Evolutionary conservation across 768 basidiomycete genomes (phyloP).

Genomic region (Pleurotus eryngii): DNA sequence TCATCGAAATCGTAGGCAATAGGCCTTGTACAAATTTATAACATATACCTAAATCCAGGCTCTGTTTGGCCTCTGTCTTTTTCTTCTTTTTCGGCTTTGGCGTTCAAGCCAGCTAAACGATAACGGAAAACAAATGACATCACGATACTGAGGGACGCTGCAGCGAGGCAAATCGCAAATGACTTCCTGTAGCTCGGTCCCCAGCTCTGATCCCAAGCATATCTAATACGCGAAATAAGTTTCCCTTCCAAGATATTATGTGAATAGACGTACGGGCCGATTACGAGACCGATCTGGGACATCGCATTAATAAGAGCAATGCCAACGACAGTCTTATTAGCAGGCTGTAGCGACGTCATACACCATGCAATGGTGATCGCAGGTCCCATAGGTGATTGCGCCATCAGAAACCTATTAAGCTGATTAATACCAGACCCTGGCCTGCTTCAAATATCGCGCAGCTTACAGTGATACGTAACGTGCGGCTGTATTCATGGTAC

Average conservation of each 20-base stretch:
- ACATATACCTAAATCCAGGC: background rate
- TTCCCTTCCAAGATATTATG: background rate
- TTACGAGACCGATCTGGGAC: slow-evolving; percentile 3
- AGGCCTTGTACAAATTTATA: background rate
- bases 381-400: background rate
- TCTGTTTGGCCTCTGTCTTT: slow-evolving; percentile 2
- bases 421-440: background rate
- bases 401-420: slow-evolving; percentile 2
- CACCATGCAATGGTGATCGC: background rate
- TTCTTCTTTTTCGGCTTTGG: slow-evolving; percentile 6
- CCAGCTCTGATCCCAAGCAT: slow-evolving; percentile 5
- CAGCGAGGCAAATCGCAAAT: slow-evolving; percentile 71
- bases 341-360: slow-evolving; percentile 29
- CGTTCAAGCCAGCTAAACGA: slow-evolving; percentile 38
- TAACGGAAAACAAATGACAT: slow-evolving; percentile 50
- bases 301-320: slow-evolving; percentile 6
- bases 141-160: slow-evolving; percentile 45
- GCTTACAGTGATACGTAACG: slow-evolving; percentile 6
- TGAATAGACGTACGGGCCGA: slow-evolving; percentile 4
- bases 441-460: background rate
- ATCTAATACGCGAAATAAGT: background rate
- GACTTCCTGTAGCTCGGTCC: slow-evolving; percentile 28
- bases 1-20: background rate
- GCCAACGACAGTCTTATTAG: background rate
- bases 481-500: slow-evolving; percentile 4